Base-by-base conservation (phyloP, 2,329 filamentous ascomycete species). In the Apiospora aurea region DNA sequence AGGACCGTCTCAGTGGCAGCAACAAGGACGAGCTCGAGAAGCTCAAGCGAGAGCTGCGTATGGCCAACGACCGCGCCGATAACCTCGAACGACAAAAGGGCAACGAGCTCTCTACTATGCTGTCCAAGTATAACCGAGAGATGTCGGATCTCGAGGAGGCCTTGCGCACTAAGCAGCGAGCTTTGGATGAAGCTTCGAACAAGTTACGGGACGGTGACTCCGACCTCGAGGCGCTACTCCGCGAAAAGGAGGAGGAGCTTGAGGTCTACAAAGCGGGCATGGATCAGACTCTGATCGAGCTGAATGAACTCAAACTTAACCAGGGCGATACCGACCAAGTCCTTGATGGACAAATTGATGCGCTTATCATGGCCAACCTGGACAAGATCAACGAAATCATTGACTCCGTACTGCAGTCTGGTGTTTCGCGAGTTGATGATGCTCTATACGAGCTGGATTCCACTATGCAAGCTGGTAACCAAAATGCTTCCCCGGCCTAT, bases 261-360 rank as follows among this genome's bases (percentile, higher is more conserved):
- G 96, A 98, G 83, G 95, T 98, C 67, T 97, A 97, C 88, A 97
- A 98, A 85, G 94, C 95, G 66, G 95, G 95, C 78, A 97, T 99
- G 94, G 96, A 99, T 80, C 94, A 98, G 84, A 95, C 96, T 3
- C 85, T 99, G 72, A 89, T 98, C 70, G 95, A 98, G 83, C 87
- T 99, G 73, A 96, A 97, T 79, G 95, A 98, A 79, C 85, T 98
- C 74, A 95, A 90, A 86, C 87, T 91, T 82, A 92, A 89, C 78
- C 90, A 92, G 80, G 92, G 90, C 79, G 93, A 92, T 71, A 92
- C 91, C 14, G 95, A 98, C 79, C 86, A 92, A 74, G 94, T 92
- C 2, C 87, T 97, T 71, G 96, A 98, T 79, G 93, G 93, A 46
- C 94, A 97, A 81, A 94, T 99, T 74, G 96, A 98, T 82, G 92